Conservation (phyloP, 2,329 filamentous ascomycete genomes). For the Madurella fahalii region DNA sequence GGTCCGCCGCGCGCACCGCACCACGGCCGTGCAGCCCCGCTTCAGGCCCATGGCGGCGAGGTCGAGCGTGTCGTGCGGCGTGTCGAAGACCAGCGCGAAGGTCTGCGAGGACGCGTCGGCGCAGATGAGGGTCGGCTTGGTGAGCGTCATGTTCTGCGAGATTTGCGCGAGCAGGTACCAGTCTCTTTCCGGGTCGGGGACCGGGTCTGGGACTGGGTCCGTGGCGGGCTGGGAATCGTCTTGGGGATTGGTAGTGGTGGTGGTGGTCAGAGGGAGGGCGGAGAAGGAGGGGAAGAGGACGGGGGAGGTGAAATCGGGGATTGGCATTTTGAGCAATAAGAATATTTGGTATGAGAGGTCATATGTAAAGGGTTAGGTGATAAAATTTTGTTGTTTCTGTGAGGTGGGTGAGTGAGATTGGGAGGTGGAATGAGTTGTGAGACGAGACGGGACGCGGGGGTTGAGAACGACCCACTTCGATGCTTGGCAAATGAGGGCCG, state of each 20-base stretch:
- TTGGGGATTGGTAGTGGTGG: slow-evolving; percentile 4
- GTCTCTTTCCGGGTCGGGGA: not conserved
- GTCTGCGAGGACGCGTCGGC: slow-evolving; percentile 37
- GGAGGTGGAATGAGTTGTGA: not conserved
- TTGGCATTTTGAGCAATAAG: slow-evolving; percentile 10
- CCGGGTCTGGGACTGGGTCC: not conserved
- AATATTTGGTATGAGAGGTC: not conserved
- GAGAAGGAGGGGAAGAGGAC: slow-evolving; percentile 34
- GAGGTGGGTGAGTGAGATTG: not conserved
- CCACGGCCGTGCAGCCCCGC: slow-evolving; percentile 38
- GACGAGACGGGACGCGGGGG: not conserved
- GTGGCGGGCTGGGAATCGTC: not conserved
- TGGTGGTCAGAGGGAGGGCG: slow-evolving; percentile 27
- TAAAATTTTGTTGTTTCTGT: not conserved
- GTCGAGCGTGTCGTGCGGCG: slow-evolving; percentile 32
- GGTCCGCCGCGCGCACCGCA: slow-evolving; percentile 35
- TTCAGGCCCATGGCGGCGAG: slow-evolving; percentile 31
- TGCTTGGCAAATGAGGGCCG: no score
- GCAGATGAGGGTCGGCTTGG: slow-evolving; percentile 45
- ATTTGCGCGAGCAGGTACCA: slow-evolving; percentile 44
- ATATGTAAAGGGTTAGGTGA: no score
- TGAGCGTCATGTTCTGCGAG: slow-evolving; percentile 46
- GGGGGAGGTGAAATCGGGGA: slow-evolving; percentile 33
- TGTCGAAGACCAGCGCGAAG: slow-evolving; percentile 45
- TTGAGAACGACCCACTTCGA: not conserved